These are phyloP conservation scores for Pleurotus salmoneostramineus DNA, from an alignment of 768 basidiomycete species.

Conservation along the genomic window DNA sequence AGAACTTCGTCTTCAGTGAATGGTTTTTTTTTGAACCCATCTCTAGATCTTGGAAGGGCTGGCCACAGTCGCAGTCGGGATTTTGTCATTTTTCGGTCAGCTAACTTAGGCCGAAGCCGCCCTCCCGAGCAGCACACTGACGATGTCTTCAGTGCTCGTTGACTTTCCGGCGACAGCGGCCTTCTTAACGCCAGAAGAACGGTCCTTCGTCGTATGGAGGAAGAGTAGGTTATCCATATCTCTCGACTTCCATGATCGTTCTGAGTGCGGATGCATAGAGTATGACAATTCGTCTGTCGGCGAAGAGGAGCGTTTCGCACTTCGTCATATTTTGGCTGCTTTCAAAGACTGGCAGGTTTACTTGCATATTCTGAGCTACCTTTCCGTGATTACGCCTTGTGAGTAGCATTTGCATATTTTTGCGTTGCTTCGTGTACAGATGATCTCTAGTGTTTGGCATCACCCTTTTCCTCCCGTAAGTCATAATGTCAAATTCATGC, in stretches of 20 bases:
- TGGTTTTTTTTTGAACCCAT: too few relatives aligned
- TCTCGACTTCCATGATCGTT: not conserved
- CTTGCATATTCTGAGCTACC: slow-evolving; percentile 53
- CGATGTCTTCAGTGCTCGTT: slow-evolving; percentile 41
- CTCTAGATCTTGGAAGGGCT: slow-evolving; percentile 68
- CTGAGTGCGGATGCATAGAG: slow-evolving; percentile 25
- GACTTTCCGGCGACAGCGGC: slow-evolving; percentile 57
- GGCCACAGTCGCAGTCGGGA: slow-evolving; percentile 51
- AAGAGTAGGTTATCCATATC: slow-evolving; percentile 41
- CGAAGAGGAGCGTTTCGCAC: slow-evolving; percentile 58
- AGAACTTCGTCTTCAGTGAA: not conserved
- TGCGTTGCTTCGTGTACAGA: not conserved
- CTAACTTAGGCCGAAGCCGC: not conserved
- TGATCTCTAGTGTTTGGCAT: slow-evolving; percentile 55
- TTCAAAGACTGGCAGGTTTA: slow-evolving; percentile 66
- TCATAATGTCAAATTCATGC: too few relatives aligned
- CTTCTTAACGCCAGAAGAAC: slow-evolving; percentile 61
- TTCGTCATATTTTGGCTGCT: slow-evolving; percentile 49
- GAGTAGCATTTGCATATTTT: slow-evolving; percentile 20
- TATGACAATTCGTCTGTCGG: slow-evolving; percentile 53
- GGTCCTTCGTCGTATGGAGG: slow-evolving; percentile 46
- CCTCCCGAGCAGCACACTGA: not conserved
- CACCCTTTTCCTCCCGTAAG: slow-evolving; percentile 68
- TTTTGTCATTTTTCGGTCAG: slow-evolving; percentile 48
- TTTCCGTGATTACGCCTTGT: slow-evolving; percentile 59